These are phyloP conservation scores for Glycyrrhiza uralensis DNA, from an alignment of 306 rosid species.

Conservation along the genomic window DNA sequence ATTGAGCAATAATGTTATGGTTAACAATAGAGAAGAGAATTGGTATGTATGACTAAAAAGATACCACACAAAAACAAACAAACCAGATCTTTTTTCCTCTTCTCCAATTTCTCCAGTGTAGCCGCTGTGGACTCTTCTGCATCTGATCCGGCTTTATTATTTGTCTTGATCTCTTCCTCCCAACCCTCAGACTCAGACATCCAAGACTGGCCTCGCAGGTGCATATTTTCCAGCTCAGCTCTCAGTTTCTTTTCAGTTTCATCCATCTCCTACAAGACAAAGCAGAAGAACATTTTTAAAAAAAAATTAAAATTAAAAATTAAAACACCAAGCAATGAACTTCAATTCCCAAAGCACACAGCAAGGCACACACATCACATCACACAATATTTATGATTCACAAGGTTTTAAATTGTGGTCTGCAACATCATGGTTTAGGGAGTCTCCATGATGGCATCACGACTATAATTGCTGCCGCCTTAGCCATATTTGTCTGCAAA, in stretches of 20 bases:
- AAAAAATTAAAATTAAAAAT: not conserved
- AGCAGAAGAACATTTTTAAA: not conserved
- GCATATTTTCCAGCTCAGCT: constrained; percentile 42
- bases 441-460: no score
- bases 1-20: not conserved
- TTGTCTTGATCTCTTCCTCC: constrained; percentile 31
- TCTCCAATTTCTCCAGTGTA: constrained; percentile 57
- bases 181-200: constrained; percentile 37
- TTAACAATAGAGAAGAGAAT: not conserved
- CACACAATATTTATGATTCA: no score
- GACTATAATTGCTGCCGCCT: no score
- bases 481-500: no score
- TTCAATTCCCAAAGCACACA: not conserved
- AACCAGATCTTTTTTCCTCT: constrained; percentile 81
- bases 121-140: constrained; percentile 40
- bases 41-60: constrained; percentile 6
- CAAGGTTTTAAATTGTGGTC: no score
- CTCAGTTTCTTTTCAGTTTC: constrained; percentile 55
- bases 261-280: constrained; percentile 62
- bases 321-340: not conserved
- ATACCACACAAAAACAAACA: not conserved
- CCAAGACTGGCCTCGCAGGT: constrained; percentile 31
- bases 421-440: no score
- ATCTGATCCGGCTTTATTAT: constrained; percentile 35
- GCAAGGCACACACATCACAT: not conserved